A percentile compares a stretch with the other conserved stretches of the same genome.
Conservation (phyloP, 169 alveolate species). For the Sarcocystis neurona region DNA sequence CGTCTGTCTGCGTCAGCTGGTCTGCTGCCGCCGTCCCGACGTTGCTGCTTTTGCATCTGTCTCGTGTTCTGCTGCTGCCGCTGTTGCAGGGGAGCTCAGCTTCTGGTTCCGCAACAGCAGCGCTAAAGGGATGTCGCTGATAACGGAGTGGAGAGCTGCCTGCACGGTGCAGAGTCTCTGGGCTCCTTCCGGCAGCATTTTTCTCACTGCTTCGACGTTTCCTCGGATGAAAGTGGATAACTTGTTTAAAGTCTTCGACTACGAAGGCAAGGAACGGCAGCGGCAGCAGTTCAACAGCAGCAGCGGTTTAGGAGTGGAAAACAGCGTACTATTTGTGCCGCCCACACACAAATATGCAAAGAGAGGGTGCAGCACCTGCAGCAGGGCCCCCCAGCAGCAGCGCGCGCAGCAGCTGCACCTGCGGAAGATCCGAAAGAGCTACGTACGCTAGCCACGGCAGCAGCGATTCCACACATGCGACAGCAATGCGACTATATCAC, state of each 20-base stretch:
- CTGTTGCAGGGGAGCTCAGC: constrained; percentile 49
- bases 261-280: constrained; percentile 10
- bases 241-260: constrained; percentile 45
- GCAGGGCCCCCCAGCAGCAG: background rate
- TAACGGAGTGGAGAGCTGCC: constrained; percentile 45
- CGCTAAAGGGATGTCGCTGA: constrained; percentile 45
- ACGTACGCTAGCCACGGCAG: too few species aligned
- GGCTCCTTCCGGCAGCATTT: constrained; percentile 59
- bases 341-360: background rate
- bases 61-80: background rate
- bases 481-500: too few species aligned
- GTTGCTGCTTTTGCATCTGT: background rate
- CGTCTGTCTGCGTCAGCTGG: background rate
- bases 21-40: background rate
- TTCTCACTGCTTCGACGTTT: constrained; percentile 46
- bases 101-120: constrained; percentile 43
- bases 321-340: too few species aligned
- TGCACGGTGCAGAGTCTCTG: constrained; percentile 56
- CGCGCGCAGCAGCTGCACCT: background rate
- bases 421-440: too few species aligned
- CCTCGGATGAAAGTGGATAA: constrained; percentile 64
- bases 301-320: too few species aligned
- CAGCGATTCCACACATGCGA: too few species aligned
- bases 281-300: background rate
- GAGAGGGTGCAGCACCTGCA: background rate